Evolutionary conservation across 163 green algal genomes (phyloP), one percentile per base, ranked within the genome.

Genomic region (Chlorella variabilis): DNA sequence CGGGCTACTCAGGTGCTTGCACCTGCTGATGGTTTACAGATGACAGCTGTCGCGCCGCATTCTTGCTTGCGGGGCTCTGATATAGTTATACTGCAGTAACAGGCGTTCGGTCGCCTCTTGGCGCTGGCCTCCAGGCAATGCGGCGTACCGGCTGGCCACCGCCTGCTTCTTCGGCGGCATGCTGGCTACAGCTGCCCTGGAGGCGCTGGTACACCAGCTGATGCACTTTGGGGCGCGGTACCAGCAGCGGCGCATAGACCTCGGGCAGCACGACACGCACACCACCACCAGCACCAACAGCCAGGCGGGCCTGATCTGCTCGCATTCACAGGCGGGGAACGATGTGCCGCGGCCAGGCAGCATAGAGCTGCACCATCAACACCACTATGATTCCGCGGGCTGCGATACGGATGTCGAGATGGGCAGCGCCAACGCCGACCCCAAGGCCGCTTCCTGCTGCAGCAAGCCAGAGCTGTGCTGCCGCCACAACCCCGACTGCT

Each of bases 121-220:
- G n/a, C n/a, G n/a, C n/a, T n/a, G n/a, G n/a, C n/a, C n/a, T n/a
- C n/a, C n/a, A n/a, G n/a, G n/a, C n/a, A n/a, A n/a, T n/a, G n/a
- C n/a, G 29, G 75, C 90, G 20, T 78, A 81, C 54, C 75, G 85
- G 38, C 73, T 85, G 27, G 71, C 85, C 71, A 78, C 85, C 69
- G 41, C 83, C 48, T 63, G 85, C 23, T 89, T 94, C 69, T 94
- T 94, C 58, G 81, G 73, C 31, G 90, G 90, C 29, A 86, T 94
- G n/a, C 23, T 86, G 3, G 62, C 85, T 39, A 94, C 87, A 2
- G 86, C 79, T 45, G 8, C 83, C 17, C 84, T 94, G 0, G 85
- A 91, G 54, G 49, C n/a, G 25, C 36, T 69, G n/a, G 81, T 86
- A 38, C 81, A 86, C 33, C 49, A 34, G 0, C 38, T 86, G 21